Percentiles rank a stretch among this genome's conserved stretches.
These are phyloP conservation scores for Kitagawia praeruptora DNA, from an alignment of 129 eudicot genomes.

Conservation along the genomic window DNA sequence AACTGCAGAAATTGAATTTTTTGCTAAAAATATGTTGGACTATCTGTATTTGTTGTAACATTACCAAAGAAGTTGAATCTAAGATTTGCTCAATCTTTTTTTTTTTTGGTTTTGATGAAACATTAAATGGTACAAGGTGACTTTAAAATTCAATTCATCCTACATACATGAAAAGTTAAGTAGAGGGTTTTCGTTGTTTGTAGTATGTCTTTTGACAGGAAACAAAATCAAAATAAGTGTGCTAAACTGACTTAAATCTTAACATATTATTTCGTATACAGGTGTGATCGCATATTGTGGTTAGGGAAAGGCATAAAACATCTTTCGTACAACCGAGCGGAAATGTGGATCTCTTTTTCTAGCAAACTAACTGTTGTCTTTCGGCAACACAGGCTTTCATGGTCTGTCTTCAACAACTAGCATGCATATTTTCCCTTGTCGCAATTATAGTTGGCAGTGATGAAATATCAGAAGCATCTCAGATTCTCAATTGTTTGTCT, in stretches of 20 bases:
- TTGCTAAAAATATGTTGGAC: neutral
- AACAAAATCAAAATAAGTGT: neutral
- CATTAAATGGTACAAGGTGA: neutral
- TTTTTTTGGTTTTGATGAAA: neutral
- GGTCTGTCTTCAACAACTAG: too few relatives aligned
- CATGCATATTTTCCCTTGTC: too few relatives aligned
- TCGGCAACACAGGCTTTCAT: too few relatives aligned
- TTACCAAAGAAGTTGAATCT: neutral
- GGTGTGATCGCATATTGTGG: conserved; percentile 98
- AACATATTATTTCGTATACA: conserved; percentile 11
- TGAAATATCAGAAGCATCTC: too few relatives aligned
- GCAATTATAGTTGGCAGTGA: too few relatives aligned
- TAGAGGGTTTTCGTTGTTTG: neutral
- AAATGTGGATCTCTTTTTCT: conserved; percentile 56
- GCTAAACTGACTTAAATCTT: neutral
- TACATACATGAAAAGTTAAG: neutral
- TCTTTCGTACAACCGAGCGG: conserved; percentile 62
- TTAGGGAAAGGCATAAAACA: conserved; percentile 87
- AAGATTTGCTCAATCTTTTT: neutral
- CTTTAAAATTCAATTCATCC: neutral
- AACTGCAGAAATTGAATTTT: neutral
- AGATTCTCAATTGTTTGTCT: too few relatives aligned
- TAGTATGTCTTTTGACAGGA: too few relatives aligned
- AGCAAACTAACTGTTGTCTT: too few relatives aligned
- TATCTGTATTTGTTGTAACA: neutral